These are phyloP conservation scores for Eutrema yunnanense DNA, from an alignment of 345 rosid species.

Conservation along the genomic window DNA sequence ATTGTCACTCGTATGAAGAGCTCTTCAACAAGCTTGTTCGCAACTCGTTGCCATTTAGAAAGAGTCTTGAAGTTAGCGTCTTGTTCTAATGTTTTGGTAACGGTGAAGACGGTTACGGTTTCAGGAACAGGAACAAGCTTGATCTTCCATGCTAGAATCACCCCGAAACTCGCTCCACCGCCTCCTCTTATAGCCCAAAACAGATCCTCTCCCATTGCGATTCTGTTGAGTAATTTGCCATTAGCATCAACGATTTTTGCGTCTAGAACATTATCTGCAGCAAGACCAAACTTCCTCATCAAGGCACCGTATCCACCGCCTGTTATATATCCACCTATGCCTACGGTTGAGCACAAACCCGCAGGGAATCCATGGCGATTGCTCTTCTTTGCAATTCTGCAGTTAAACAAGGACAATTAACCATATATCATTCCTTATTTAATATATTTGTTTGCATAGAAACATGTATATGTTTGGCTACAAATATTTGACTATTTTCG, in stretches of 20 bases:
- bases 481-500: no score
- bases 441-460: no score
- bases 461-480: no score
- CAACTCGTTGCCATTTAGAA: conserved; percentile 43
- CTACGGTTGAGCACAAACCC: conserved; percentile 52
- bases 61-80: conserved; percentile 29
- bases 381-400: conserved; percentile 49
- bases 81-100: conserved; percentile 38
- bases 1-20: conserved; percentile 44
- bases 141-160: conserved; percentile 53
- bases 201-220: conserved; percentile 51
- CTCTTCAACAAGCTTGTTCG: conserved; percentile 37
- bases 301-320: conserved; percentile 55
- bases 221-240: conserved; percentile 44
- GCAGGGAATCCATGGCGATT: conserved; percentile 50
- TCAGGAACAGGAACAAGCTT: conserved; percentile 53
- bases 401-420: neutral
- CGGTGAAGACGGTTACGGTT: conserved; percentile 46
- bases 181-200: conserved; percentile 73
- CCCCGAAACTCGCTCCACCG: conserved; percentile 60
- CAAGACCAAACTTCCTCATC: conserved; percentile 70
- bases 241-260: conserved; percentile 45
- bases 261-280: conserved; percentile 57
- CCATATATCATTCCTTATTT: no score
- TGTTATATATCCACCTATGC: conserved; percentile 53